These are phyloP conservation scores for Fonsecaea erecta DNA, from an alignment of 2,329 filamentous ascomycete species.

Conservation along the genomic window DNA sequence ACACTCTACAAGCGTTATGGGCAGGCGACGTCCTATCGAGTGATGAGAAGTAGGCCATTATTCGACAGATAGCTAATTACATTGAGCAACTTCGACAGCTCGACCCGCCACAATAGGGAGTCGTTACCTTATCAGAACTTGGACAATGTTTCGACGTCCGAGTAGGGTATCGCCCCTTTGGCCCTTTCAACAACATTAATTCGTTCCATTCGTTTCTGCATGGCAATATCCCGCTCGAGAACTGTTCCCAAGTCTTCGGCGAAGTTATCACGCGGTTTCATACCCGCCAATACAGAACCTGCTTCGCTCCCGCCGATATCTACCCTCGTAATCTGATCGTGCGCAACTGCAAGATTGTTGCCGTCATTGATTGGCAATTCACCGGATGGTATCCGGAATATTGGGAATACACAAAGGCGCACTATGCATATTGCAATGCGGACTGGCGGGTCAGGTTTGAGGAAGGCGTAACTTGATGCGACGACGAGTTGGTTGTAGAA, in stretches of 20 bases:
- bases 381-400: constrained; percentile 39
- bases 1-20: not conserved
- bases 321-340: constrained; percentile 37
- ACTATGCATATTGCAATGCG: constrained; percentile 8
- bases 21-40: not conserved
- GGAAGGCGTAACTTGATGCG: not conserved
- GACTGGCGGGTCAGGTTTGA: constrained; percentile 4
- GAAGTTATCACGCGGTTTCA: constrained; percentile 1
- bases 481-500: constrained; percentile 7
- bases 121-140: constrained; percentile 21
- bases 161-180: constrained; percentile 15
- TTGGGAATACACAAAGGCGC: constrained; percentile 37
- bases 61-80: constrained; percentile 26
- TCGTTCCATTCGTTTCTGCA: constrained; percentile 23
- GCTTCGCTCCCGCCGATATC: constrained; percentile 35
- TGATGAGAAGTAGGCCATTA: constrained; percentile 20
- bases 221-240: constrained; percentile 10
- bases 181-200: constrained; percentile 9
- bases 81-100: constrained; percentile 26
- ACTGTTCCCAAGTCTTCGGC: constrained; percentile 2
- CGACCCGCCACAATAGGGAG: constrained; percentile 22
- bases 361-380: constrained; percentile 38
- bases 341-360: constrained; percentile 32
- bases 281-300: not conserved
- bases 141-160: constrained; percentile 12